These are phyloP conservation scores for Cutaneotrichosporon sp. DNA, from an alignment of 1,284 basidiomycete species.

Conservation along the genomic window DNA sequence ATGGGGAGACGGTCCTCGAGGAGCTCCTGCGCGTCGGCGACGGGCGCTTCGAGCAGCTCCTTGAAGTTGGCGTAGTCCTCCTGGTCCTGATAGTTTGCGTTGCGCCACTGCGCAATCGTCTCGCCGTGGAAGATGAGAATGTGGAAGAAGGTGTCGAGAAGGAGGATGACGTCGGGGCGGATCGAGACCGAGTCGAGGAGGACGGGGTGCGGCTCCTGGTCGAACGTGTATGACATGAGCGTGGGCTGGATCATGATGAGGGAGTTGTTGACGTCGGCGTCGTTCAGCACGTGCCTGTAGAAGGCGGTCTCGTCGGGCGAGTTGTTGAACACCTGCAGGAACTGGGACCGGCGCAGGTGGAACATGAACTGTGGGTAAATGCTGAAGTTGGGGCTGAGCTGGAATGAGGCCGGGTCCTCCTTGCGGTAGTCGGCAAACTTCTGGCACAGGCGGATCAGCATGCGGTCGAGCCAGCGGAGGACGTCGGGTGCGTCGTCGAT, in stretches of 20 bases:
- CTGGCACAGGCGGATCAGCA: constrained; percentile 97
- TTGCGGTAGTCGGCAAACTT: constrained; percentile 99
- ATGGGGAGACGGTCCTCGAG: constrained; percentile 94
- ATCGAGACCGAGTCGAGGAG: constrained; percentile 96
- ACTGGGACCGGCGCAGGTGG: constrained; percentile 94
- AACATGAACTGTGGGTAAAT: constrained; percentile 99
- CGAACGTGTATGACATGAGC: constrained; percentile 97
- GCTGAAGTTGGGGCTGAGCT: constrained; percentile 90
- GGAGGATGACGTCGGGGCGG: constrained; percentile 90
- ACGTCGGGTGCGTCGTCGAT: constrained; percentile 98
- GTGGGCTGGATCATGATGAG: constrained; percentile 99
- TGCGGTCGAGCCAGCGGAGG: constrained; percentile 93
- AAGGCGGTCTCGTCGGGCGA: constrained; percentile 99
- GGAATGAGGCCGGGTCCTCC: constrained; percentile 93
- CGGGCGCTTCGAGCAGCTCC: constrained; percentile 82
- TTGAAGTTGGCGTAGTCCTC: constrained; percentile 99
- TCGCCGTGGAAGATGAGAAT: constrained; percentile 99
- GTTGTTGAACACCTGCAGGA: constrained; percentile 99
- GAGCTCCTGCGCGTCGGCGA: constrained; percentile 71
- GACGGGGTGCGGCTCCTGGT: constrained; percentile 82
- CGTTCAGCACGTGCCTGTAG: constrained; percentile 93
- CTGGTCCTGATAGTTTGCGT: constrained; percentile 98
- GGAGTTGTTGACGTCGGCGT: constrained; percentile 98
- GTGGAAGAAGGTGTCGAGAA: constrained; percentile 99
- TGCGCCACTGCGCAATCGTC: constrained; percentile 95